Conservation (phyloP, 2,329 filamentous ascomycete species). For the Zalaria obscura region DNA sequence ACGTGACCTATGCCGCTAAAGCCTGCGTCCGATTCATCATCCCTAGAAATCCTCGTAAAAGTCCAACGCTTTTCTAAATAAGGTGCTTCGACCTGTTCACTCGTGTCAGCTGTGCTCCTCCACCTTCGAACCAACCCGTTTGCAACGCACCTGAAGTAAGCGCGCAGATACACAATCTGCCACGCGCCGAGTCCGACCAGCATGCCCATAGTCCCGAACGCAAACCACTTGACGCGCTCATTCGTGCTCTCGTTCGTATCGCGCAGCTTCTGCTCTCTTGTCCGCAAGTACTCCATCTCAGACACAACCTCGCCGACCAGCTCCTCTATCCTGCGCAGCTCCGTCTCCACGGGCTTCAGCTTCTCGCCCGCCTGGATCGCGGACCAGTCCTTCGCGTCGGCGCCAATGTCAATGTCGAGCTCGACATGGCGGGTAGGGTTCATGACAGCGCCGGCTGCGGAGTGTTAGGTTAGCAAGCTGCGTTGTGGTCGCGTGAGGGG, state of each 20-base stretch:
- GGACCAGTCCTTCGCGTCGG: conserved; percentile 96
- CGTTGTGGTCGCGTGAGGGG: background rate
- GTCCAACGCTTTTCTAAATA: conserved; percentile 20
- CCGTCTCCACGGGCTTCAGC: conserved; percentile 91
- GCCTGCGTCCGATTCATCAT: too few species aligned
- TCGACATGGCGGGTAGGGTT: conserved; percentile 59
- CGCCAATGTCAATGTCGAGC: conserved; percentile 90
- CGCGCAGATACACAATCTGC: conserved; percentile 95
- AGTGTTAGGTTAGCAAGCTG: background rate
- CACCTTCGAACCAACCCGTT: background rate
- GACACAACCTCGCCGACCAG: conserved; percentile 73
- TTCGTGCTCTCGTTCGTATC: conserved; percentile 99
- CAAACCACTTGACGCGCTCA: conserved; percentile 97
- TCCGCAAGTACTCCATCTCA: conserved; percentile 93
- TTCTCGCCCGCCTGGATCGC: conserved; percentile 94
- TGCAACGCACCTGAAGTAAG: conserved; percentile 67
- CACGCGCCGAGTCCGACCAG: conserved; percentile 78
- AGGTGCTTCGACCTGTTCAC: conserved; percentile 32
- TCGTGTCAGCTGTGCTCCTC: conserved; percentile 1
- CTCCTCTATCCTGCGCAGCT: conserved; percentile 86
- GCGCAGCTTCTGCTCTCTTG: conserved; percentile 82
- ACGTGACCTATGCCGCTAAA: background rate
- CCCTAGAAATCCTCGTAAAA: too few species aligned
- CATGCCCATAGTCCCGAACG: conserved; percentile 83
- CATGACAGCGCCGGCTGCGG: conserved; percentile 20